Evolutionary conservation across 768 basidiomycete genomes (phyloP), one percentile per base, ranked within the genome.

Genomic region (Leucogyrophana mollusca): DNA sequence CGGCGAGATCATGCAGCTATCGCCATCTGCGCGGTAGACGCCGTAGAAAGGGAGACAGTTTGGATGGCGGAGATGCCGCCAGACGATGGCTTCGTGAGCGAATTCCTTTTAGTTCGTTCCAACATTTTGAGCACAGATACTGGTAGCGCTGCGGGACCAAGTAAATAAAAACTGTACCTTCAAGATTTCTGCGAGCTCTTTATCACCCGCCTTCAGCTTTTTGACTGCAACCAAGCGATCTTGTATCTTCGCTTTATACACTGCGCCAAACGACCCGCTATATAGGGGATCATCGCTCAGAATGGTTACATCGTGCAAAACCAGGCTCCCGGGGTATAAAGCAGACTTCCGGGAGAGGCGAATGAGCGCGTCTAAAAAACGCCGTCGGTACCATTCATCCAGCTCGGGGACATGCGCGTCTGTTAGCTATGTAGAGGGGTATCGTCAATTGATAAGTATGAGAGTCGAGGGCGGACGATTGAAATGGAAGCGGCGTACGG

Each of bases 1-100:
- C 20, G 61, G 72, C 3, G 72, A 72, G 34, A 73, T 62, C 13
- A 75, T 56, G 25, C 58, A 55, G n/a, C 9, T 14, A 45, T 18
- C 27, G 4, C 32, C 41, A 21, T 55, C 39, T 10, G 55, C 47
- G 17, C 4, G 20, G 34, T 55, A 71, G 13, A 67, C 40, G 1
- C 70, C 69, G 51, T 64, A 61, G 20, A 72, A 48, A 2, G 68
- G 69, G 18, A 72, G 51, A 22, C 72, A 61, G 30, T 71, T 69
- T 0, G 57, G 53, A 43, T 73, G 71, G 0, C 43, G 52, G 6
- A 72, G 39, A 45, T 67, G 58, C 4, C 55, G 55, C 69, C 70
- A 73, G 38, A 64, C 34, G 14, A 65, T 50, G 11, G 64, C 65
- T 35, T 73, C 71, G 11, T 57, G 56, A 18, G 55, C 54, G 17